Evolutionary conservation across 2,329 filamentous ascomycete species (phyloP), one percentile per base, ranked within the genome.

Genomic region (Talaromyces funiculosus): DNA sequence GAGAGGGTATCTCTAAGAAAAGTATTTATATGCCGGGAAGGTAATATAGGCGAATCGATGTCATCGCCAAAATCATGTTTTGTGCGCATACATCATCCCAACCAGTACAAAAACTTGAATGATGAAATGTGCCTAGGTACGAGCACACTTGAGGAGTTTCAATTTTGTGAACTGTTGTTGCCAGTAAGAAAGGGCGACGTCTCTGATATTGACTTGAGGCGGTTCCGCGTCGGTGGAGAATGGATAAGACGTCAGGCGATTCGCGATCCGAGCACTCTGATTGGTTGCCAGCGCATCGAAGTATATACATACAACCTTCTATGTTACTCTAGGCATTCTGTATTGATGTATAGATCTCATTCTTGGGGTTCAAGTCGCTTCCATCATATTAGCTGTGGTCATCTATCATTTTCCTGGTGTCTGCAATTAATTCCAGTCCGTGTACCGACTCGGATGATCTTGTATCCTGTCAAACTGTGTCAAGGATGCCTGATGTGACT

Each of bases 181-280:
- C 18, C 9, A 35, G 12, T 45, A 42, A 37, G 40, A 29, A 55
- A 38, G 58, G 24, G 20, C 4, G 37, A 4, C 22, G 49, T 45
- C 43, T 40, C 29, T 55, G 31, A 37, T 53, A 42, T 59, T 37
- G 57, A 43, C 33, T 29, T 45, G 20, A 26, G 33, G 49, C 18
- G 12, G 38, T 42, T 49, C 35, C 53, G 43, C 22, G 29, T 51
- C 26, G 59, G 43, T 57, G 53, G 53, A 47, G 43, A 29, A 33
- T 29, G 20, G 51, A n/a, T 4, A 57, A 40, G 59, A 61, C 53
- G 53, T 57, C 53, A 57, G 31, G 31, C 24, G 54, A 38, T 31
- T 45, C 22, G 53, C 20, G 37, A 26, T 31, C 20, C 38, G 38
- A 43, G 55, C 40, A 26, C n/a, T 49, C 42, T 57, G 18, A 57